Percentiles rank a stretch among this genome's conserved stretches.
Evolutionary conservation across 2,329 filamentous ascomycete genomes (phyloP).

Genomic region (Fusarium sp.): DNA sequence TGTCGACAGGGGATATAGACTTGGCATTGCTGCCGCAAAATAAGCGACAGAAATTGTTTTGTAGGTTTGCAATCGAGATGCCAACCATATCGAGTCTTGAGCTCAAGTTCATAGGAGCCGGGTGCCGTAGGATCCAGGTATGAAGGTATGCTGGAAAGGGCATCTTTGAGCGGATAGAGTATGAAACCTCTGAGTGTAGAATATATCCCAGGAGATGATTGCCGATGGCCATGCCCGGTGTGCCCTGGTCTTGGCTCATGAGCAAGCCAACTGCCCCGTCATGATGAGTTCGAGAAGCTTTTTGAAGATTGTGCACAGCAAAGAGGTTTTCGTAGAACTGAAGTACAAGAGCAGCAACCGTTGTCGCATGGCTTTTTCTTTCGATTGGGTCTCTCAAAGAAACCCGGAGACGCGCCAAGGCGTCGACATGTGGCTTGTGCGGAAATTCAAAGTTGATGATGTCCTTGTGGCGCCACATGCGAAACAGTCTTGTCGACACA

Average conservation of each 20-base stretch:
- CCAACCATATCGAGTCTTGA: slow-evolving; percentile 18
- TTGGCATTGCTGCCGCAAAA: not conserved
- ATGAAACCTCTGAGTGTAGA: slow-evolving; percentile 15
- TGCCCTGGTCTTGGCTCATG: slow-evolving; percentile 7
- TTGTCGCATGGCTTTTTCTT: slow-evolving; percentile 13
- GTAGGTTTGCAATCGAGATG: slow-evolving; percentile 14
- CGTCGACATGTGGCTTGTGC: slow-evolving; percentile 8
- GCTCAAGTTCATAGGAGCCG: slow-evolving; percentile 11
- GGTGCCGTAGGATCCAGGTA: slow-evolving; percentile 11
- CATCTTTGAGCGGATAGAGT: slow-evolving; percentile 8
- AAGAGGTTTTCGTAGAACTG: slow-evolving; percentile 29
- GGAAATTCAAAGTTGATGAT: not conserved
- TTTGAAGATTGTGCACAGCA: slow-evolving; percentile 4
- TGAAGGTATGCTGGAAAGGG: slow-evolving; percentile 8
- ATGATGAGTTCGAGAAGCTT: slow-evolving; percentile 14
- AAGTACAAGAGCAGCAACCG: slow-evolving; percentile 19
- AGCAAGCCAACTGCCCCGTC: slow-evolving; percentile 21
- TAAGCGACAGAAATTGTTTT: slow-evolving; percentile 9
- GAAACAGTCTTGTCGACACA: slow-evolving; percentile 15
- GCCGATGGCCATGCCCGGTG: not conserved
- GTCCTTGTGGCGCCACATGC: slow-evolving; percentile 15
- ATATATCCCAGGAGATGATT: slow-evolving; percentile 8
- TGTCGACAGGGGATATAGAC: not conserved
- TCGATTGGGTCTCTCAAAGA: slow-evolving; percentile 12
- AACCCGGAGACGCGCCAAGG: slow-evolving; percentile 15